Conservation (phyloP, 2,329 filamentous ascomycete species). For the Periconia macrospinosa region DNA sequence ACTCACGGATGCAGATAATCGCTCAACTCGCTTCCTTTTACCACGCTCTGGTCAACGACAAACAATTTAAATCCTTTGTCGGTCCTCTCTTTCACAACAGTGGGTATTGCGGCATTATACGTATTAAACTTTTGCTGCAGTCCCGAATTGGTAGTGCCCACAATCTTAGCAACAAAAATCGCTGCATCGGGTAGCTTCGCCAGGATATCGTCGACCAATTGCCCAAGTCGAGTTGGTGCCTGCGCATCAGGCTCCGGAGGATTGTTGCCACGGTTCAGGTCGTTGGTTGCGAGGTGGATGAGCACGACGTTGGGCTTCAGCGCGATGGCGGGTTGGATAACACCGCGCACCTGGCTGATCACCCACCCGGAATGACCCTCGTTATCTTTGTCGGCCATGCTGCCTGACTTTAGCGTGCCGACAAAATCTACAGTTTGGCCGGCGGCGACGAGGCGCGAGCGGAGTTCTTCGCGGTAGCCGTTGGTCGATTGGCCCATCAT, state of each 20-base stretch:
- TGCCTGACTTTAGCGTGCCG: slow-evolving; percentile 36
- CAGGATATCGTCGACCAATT: slow-evolving; percentile 37
- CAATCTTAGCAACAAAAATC: slow-evolving; percentile 44
- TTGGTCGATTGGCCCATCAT: slow-evolving; percentile 30
- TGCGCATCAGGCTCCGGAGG: slow-evolving; percentile 15
- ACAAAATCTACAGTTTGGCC: slow-evolving; percentile 31
- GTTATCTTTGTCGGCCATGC: slow-evolving; percentile 36
- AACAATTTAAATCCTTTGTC: slow-evolving; percentile 26
- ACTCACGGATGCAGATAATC: slow-evolving; percentile 35
- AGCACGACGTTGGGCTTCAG: slow-evolving; percentile 27
- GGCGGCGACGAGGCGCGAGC: slow-evolving; percentile 22
- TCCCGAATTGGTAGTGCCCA: slow-evolving; percentile 19
- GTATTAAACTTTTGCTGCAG: slow-evolving; percentile 14
- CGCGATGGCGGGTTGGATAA: slow-evolving; percentile 14
- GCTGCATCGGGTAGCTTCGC: slow-evolving; percentile 32
- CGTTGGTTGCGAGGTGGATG: slow-evolving; percentile 28
- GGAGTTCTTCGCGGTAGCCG: slow-evolving; percentile 42
- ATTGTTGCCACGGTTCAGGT: slow-evolving; percentile 13
- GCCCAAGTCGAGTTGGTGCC: slow-evolving; percentile 37
- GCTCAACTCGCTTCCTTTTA: slow-evolving; percentile 18
- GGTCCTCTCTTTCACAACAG: slow-evolving; percentile 19
- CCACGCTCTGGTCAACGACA: slow-evolving; percentile 28
- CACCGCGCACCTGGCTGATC: slow-evolving; percentile 30
- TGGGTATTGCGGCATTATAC: slow-evolving; percentile 28
- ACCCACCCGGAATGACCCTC: slow-evolving; percentile 36